Conservation (phyloP, 2,329 filamentous ascomycete genomes). For the Xylariomycetidae sp. region DNA sequence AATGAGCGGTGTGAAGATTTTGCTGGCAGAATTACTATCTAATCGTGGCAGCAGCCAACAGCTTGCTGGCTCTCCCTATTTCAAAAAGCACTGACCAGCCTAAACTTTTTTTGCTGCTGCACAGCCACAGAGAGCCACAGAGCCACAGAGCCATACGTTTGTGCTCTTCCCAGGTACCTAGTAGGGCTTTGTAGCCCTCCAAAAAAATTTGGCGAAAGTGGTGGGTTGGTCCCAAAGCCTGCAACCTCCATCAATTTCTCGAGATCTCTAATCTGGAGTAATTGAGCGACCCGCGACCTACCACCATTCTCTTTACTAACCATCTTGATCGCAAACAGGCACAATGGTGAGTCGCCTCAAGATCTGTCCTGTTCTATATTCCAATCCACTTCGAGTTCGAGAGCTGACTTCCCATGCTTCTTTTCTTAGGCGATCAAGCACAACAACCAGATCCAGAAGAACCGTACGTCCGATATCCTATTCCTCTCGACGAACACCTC, state of each 20-base stretch:
- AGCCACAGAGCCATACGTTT: too few species aligned
- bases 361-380: conserved; percentile 7
- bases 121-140: too few species aligned
- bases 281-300: conserved; percentile 24
- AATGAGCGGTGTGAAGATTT: too few species aligned
- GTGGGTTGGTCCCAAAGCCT: conserved; percentile 11
- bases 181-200: conserved; percentile 42
- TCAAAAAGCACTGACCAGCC: too few species aligned
- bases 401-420: conserved; percentile 30
- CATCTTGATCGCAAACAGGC: conserved; percentile 48
- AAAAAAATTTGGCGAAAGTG: conserved; percentile 34
- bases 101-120: too few species aligned
- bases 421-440: conserved; percentile 90
- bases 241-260: conserved; percentile 25
- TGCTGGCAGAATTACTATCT: too few species aligned
- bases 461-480: conserved; percentile 59
- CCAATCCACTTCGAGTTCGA: conserved; percentile 12
- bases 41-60: too few species aligned
- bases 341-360: conserved; percentile 30
- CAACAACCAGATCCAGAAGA: conserved; percentile 97
- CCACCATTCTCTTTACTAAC: conserved; percentile 35
- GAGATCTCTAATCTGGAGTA: conserved; percentile 32
- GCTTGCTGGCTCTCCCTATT: too few species aligned
- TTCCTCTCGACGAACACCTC: too few species aligned
- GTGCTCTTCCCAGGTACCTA: too few species aligned